phyloP scores from a whole-genome alignment of 176 grass and related monocot species.

The Alloteropsis semialata region DNA sequence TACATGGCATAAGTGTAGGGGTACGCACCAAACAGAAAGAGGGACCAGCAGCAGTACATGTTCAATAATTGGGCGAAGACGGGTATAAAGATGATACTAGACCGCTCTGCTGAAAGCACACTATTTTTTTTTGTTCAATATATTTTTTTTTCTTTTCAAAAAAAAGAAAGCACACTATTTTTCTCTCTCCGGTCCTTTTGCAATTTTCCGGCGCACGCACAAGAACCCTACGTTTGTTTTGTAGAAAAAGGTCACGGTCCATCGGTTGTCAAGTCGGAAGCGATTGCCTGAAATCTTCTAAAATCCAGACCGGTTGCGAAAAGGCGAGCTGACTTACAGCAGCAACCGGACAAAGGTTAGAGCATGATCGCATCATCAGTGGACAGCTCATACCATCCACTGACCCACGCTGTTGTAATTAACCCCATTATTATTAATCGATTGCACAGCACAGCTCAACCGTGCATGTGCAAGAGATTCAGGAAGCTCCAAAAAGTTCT shows the following conservation, averaged over 20 bases:
- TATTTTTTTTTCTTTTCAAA: no score
- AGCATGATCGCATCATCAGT: constrained; percentile 19
- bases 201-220: not conserved
- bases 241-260: not conserved
- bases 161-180: not conserved
- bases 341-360: constrained; percentile 13
- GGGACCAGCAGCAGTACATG: constrained; percentile 33
- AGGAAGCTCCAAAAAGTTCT: constrained; percentile 18
- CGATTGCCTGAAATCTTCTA: not conserved
- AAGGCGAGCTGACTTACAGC: constrained; percentile 19
- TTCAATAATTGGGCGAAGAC: constrained; percentile 31
- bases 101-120: not conserved
- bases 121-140: no score
- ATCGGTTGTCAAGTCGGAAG: constrained; percentile 29
- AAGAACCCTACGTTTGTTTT: not conserved
- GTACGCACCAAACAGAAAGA: not conserved
- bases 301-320: constrained; percentile 3
- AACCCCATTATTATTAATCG: not conserved
- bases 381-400: not conserved
- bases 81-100: not conserved
- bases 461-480: constrained; percentile 7
- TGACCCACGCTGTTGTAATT: not conserved
- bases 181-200: not conserved
- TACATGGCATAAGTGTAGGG: constrained; percentile 13
- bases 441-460: not conserved